Evolutionary conservation across 78 protist species (phyloP).

Genomic region (Dictyostelium discoideum): DNA sequence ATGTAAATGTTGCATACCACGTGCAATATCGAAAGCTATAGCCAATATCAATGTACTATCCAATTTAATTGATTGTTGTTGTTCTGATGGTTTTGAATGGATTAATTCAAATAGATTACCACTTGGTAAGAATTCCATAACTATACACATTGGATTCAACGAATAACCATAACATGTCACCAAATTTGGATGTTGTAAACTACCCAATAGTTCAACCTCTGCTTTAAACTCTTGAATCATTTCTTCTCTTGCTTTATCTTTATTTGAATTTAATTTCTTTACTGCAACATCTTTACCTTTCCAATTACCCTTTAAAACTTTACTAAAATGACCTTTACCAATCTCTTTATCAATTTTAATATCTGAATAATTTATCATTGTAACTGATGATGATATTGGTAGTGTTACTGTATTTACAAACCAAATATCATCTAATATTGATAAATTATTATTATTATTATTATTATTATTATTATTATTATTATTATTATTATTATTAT

Average conservation of each 20-base stretch:
- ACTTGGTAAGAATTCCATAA: conserved; percentile 70
- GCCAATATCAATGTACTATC: conserved; percentile 51
- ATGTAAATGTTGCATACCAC: conserved; percentile 72
- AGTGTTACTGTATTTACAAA: conserved; percentile 64
- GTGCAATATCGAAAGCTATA: conserved; percentile 75
- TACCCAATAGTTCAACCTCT: conserved; percentile 66
- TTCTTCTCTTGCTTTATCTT: conserved; percentile 55
- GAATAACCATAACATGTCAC: conserved; percentile 71
- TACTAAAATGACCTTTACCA: conserved; percentile 75
- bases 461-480: not conserved
- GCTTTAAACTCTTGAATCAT: conserved; percentile 73
- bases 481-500: not conserved
- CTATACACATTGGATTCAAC: conserved; percentile 72
- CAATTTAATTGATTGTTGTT: conserved; percentile 17
- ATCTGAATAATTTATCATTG: conserved; percentile 60
- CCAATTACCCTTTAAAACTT: conserved; percentile 68
- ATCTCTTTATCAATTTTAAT: conserved; percentile 72
- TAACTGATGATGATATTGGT: conserved; percentile 59
- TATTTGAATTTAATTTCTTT: conserved; percentile 39
- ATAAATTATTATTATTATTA: not conserved
- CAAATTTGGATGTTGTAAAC: conserved; percentile 73
- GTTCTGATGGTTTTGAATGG: conserved; percentile 44
- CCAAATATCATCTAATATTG: conserved; percentile 71
- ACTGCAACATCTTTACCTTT: conserved; percentile 75
- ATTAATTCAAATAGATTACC: conserved; percentile 63